Evolutionary conservation across 2,329 filamentous ascomycete genomes (phyloP), one percentile per base, ranked within the genome.

Genomic region (Beauveria caledonica): DNA sequence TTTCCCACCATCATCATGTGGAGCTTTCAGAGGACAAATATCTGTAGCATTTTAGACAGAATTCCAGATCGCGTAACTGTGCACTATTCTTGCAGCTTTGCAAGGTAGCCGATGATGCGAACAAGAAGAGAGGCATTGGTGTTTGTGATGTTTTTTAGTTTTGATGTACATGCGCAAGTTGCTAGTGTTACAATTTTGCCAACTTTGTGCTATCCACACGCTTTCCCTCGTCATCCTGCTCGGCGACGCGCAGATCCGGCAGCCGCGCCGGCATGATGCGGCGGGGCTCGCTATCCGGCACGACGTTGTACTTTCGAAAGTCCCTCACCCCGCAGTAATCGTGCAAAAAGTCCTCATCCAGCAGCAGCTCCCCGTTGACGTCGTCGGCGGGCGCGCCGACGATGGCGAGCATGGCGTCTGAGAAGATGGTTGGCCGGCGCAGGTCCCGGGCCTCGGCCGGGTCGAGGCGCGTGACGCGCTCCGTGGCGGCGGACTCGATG

Each of bases 271-370:
- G 91, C 89, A 95, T 92, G 64, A 95, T 95, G 21, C 90, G 77
- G 60, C 90, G 76, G 0, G 90, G 90, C 1, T 61, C 74, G 0
- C 81, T 67, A 1, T 87, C 88, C 0, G 81, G 75, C 1, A 92
- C 78, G n/a, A 93, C 71, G 39, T 79, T 83, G 70, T 95, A 95
- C 67, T 84, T 82, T 0, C 79, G 80, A 66, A 95, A 94, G 69
- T 95, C 89, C 0, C 73, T 78, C 3, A 92, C 77, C 1, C 86
- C 85, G 21, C 74, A 78, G 62, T 86, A 78, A 7, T 81, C 77
- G 19, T 88, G 78, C 33, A 95, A 76, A 65, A 92, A 94, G 69
- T 95, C 90, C 70, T 95, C 90, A 67, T 95, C 91, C 1, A 92
- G 80, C 62, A 87, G 79, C 5, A 93, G 75, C 48, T 83, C 73